Conservation (phyloP, 352 stramenopile genomes). For the Globisporangium alternatum region DNA sequence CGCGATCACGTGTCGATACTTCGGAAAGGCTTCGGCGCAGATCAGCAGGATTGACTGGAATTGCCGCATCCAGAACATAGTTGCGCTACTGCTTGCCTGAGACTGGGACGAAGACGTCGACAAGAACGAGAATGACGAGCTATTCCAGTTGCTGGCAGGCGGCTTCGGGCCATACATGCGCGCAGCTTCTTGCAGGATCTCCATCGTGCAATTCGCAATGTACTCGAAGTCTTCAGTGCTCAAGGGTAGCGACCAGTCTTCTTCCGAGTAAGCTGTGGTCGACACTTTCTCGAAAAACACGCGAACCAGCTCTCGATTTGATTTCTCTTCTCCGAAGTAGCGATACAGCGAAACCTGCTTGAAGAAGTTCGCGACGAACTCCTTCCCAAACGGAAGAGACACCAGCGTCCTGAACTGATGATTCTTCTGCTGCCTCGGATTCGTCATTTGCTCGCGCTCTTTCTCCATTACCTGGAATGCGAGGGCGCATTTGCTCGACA, state of each 20-base stretch:
- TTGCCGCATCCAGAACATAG: slow-evolving; percentile 76
- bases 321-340: slow-evolving; percentile 71
- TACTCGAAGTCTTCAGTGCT: slow-evolving; percentile 37
- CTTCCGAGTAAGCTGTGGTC: slow-evolving; percentile 60
- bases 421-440: slow-evolving; percentile 66
- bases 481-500: slow-evolving; percentile 48
- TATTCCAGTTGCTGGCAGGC: slow-evolving; percentile 8
- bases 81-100: slow-evolving; percentile 38
- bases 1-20: slow-evolving; percentile 57
- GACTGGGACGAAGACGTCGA: slow-evolving; percentile 38
- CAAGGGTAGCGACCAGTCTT: slow-evolving; percentile 53
- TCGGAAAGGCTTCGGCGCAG: slow-evolving; percentile 67
- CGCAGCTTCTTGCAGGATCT: slow-evolving; percentile 73
- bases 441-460: slow-evolving; percentile 40
- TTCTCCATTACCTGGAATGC: slow-evolving; percentile 50
- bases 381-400: slow-evolving; percentile 57
- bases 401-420: slow-evolving; percentile 67
- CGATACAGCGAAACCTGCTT: slow-evolving; percentile 67
- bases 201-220: slow-evolving; percentile 60
- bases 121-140: slow-evolving; percentile 36
- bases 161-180: slow-evolving; percentile 64
- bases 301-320: slow-evolving; percentile 63
- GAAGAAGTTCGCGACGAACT: slow-evolving; percentile 69
- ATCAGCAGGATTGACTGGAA: slow-evolving; percentile 73
- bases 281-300: slow-evolving; percentile 84